Conservation (phyloP, 192 early-diverging fungal genomes). For the Coemansia sp. region DNA sequence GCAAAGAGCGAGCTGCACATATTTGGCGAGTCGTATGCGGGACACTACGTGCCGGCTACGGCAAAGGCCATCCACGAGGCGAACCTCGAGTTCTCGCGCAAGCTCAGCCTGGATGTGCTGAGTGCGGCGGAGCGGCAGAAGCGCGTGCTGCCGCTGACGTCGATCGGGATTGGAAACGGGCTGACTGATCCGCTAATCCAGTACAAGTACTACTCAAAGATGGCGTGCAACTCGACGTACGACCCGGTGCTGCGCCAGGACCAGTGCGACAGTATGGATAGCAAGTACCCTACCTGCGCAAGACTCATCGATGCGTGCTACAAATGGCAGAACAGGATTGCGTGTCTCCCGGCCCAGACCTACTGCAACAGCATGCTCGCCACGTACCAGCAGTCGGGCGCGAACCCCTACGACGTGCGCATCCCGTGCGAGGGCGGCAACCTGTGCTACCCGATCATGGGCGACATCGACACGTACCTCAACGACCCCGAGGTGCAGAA, state of each 20-base stretch:
- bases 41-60: slow-evolving; percentile 94
- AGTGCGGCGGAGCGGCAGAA: slow-evolving; percentile 38
- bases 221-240: slow-evolving; percentile 72
- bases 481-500: slow-evolving; percentile 74
- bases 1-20: slow-evolving; percentile 76
- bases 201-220: slow-evolving; percentile 82
- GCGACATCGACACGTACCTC: slow-evolving; percentile 74
- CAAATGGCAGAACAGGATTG: slow-evolving; percentile 69
- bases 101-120: slow-evolving; percentile 18
- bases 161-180: slow-evolving; percentile 89
- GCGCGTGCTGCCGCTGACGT: slow-evolving; percentile 67
- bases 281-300: slow-evolving; percentile 71
- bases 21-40: slow-evolving; percentile 85
- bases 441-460: slow-evolving; percentile 86
- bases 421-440: slow-evolving; percentile 75
- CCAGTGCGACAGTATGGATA: slow-evolving; percentile 75
- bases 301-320: slow-evolving; percentile 81
- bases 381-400: slow-evolving; percentile 77
- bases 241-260: slow-evolving; percentile 72
- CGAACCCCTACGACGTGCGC: slow-evolving; percentile 95
- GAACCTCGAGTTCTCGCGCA: slow-evolving; percentile 60
- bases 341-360: slow-evolving; percentile 77
- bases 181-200: slow-evolving; percentile 85
- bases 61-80: slow-evolving; percentile 74
- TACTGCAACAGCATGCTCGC: slow-evolving; percentile 86